Evolutionary conservation across 2,329 filamentous ascomycete species (phyloP).

Genomic region (Parascedosporium putredinis): DNA sequence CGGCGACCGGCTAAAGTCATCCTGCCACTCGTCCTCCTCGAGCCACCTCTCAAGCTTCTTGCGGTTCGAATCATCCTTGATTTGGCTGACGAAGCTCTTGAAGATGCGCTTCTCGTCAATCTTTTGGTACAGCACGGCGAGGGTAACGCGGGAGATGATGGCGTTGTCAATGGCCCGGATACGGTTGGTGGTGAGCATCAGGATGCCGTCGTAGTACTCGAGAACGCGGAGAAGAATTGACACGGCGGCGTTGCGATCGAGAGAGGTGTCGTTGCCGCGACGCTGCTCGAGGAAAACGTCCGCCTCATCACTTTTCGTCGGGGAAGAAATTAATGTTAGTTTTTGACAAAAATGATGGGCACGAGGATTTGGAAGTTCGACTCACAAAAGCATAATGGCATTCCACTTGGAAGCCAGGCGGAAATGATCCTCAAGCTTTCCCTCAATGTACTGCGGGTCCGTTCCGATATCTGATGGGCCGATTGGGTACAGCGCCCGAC

Average conservation of each 20-base stretch:
- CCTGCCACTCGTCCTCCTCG: neutral
- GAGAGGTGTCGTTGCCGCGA: conserved; percentile 28
- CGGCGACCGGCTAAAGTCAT: neutral
- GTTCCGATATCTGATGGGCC: conserved; percentile 38
- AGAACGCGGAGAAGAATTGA: conserved; percentile 20
- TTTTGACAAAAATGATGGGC: neutral
- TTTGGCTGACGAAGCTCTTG: conserved; percentile 12
- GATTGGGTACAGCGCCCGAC: conserved; percentile 39
- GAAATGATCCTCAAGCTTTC: conserved; percentile 11
- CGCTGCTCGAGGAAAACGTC: conserved; percentile 50
- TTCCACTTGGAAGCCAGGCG: conserved; percentile 9
- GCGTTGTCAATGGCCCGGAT: conserved; percentile 27
- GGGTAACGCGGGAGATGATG: conserved; percentile 24
- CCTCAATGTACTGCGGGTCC: conserved; percentile 13
- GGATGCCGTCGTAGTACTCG: conserved; percentile 24
- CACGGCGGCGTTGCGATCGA: neutral
- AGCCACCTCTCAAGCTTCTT: neutral
- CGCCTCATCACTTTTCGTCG: conserved; percentile 45
- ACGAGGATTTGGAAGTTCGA: conserved; percentile 10
- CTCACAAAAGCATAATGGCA: conserved; percentile 9
- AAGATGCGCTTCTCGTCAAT: conserved; percentile 10
- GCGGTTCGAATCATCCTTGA: conserved; percentile 14
- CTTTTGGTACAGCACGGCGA: conserved; percentile 10
- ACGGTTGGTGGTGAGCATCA: conserved; percentile 29
- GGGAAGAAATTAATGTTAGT: too few species aligned